Evolutionary conservation across 2,329 filamentous ascomycete species (phyloP), one percentile per base, ranked within the genome.

Genomic region (Cadophora luteo-olivacea): DNA sequence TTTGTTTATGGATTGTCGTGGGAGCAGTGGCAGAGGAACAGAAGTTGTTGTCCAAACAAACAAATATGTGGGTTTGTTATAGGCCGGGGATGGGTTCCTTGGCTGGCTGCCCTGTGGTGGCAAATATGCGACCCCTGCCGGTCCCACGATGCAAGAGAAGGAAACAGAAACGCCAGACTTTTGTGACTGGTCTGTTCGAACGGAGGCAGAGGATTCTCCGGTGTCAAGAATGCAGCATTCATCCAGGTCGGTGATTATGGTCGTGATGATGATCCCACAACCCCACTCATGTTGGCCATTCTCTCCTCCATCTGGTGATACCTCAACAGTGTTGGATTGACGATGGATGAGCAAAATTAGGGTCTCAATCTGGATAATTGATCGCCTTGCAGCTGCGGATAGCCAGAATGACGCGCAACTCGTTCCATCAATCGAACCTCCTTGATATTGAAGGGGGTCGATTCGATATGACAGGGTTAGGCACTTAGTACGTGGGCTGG

Each of bases 351-450:
- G 65, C 68, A 70, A 51, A 49, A 24, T 24, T 45, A 12, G 25
- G 38, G 54, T 22, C 48, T 61, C 63, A 69, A 71, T 72, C 64
- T 74, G 72, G 72, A 69, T 72, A 71, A 72, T 72, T 66, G 66
- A 71, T 71, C 61, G 49, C 51, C 68, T 36, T 70, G 69, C 69
- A 65, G 63, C 52, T 64, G 49, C 33, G 48, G 25, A 45, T 32
- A 61, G 36, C 38, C 36, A 61, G 57, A 69, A 69, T 70, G 66
- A 68, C 65, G 67, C 60, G 62, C 65, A 48, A 24, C 45, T 64
- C 58, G 61, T 64, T 64, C 66, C 54, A 62, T 64, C 49, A 33
- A 60, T 61, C 38, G 41, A 45, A 32, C 49, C 62, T 69, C 51
- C 49, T 64, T 63, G 65, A 68, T 66, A 61, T 55, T 22, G 11